A percentile compares a stretch with the other conserved stretches of the same genome.
These are phyloP conservation scores for Hericium rajendrae DNA, from an alignment of 768 basidiomycete genomes.

Conservation along the genomic window DNA sequence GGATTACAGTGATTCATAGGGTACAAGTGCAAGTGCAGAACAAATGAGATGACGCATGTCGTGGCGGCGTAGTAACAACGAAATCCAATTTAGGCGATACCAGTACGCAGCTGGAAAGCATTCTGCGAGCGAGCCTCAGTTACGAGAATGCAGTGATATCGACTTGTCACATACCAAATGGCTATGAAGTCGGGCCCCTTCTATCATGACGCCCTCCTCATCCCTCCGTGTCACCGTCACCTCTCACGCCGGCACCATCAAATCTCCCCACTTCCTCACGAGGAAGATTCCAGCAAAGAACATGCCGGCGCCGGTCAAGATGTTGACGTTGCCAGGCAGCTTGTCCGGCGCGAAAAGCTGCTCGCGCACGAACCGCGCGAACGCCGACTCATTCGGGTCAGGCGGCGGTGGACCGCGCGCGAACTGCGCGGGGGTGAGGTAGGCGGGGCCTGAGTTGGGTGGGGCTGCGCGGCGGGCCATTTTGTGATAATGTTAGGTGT, in stretches of 20 bases:
- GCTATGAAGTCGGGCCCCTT: too few species aligned
- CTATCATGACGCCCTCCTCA: too few species aligned
- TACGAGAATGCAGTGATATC: too few species aligned
- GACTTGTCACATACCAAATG: too few species aligned
- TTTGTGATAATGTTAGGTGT: slow-evolving; percentile 2
- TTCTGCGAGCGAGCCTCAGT: too few species aligned
- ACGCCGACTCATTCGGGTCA: slow-evolving; percentile 55
- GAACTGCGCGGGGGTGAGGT: slow-evolving; percentile 38
- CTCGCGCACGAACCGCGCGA: slow-evolving; percentile 45
- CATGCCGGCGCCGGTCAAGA: slow-evolving; percentile 52
- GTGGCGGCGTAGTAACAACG: too few species aligned
- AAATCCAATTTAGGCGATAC: too few species aligned
- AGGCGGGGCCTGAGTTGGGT: slow-evolving; percentile 41
- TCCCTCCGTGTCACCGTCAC: background rate
- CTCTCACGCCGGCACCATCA: slow-evolving; percentile 57
- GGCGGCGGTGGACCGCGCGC: slow-evolving; percentile 29
- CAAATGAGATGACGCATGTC: too few species aligned
- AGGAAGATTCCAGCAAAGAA: slow-evolving; percentile 64
- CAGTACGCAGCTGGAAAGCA: too few species aligned
- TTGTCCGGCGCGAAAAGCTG: slow-evolving; percentile 70
- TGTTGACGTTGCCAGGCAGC: slow-evolving; percentile 61
- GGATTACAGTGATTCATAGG: too few species aligned
- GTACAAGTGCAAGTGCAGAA: too few species aligned
- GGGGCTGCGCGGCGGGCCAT: slow-evolving; percentile 70
- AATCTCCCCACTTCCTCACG: slow-evolving; percentile 69